Evolutionary conservation across 331 rosid species (phyloP), one percentile per base, ranked within the genome.

Genomic region (Dryas integrifolia): DNA sequence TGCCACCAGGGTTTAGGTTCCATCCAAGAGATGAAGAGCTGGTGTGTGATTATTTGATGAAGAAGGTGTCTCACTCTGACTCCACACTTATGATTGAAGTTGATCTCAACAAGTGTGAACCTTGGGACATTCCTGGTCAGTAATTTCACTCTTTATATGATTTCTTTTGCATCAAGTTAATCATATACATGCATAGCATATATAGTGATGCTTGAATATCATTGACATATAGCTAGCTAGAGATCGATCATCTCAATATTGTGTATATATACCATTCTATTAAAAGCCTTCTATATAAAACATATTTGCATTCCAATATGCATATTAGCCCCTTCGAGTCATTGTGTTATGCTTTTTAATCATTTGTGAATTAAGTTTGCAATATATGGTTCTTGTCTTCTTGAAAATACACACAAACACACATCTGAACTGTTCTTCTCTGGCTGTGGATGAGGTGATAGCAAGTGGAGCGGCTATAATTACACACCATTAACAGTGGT

Each of bases 21-120:
- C 98, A 92, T 85, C 98, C 98, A 1, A 88, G 83, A 81, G 98
- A 92, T 73, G 98, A 92, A 80, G 98, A 92, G 12, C 92, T 92
- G 53, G 98, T 92, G 0, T 92, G 92, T 79, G 96, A 90, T 76
- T 92, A 92, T 70, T 77, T 92, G 86, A 74, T 92, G 84, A 88
- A 87, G 84, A 92, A 90, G 84, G 77, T 84, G 7, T 63, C 87
- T 39, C 78, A 73, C 44, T 72, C 55, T 70, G 80, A 82, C 65
- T 81, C 93, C 41, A 73, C 79, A 66, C 97, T 90, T 72, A 59
- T 92, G 88, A 88, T 90, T 41, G 92, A 92, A 65, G 98, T 92
- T 80, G 98, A 92, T 78, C 98, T 92, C 51, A 92, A 92, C 90
- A 90, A 88, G 96, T 88, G 86, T 51, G 98, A 92, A 63, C 98